Evolutionary conservation across 129 eudicot species (phyloP).

Genomic region (Centaurea solstitialis): DNA sequence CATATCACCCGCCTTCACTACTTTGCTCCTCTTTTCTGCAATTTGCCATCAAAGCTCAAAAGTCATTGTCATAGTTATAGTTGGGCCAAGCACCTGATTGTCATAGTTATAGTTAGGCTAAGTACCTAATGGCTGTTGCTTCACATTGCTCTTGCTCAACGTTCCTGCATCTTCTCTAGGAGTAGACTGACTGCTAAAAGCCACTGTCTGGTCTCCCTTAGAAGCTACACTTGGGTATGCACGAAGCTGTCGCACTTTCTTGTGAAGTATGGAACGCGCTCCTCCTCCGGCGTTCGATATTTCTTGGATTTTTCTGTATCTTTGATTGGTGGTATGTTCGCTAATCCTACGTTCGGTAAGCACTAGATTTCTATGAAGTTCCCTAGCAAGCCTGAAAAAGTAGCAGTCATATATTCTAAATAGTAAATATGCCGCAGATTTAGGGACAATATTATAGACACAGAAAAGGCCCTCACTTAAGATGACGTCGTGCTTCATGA

Average conservation of each 20-base stretch:
- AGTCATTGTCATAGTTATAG: background rate
- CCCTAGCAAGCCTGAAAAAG: slow-evolving; percentile 69
- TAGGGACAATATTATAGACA: background rate
- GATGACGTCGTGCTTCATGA: slow-evolving; percentile 56
- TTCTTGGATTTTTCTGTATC: slow-evolving; percentile 65
- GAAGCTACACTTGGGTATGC: slow-evolving; percentile 35
- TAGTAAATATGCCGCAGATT: background rate
- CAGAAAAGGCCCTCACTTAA: slow-evolving; percentile 59
- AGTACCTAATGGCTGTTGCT: slow-evolving; percentile 47
- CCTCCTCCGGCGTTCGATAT: slow-evolving; percentile 58
- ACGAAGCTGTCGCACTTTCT: slow-evolving; percentile 57
- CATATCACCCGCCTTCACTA: slow-evolving; percentile 72
- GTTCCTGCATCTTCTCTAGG: slow-evolving; percentile 19
- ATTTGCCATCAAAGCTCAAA: background rate
- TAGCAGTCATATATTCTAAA: background rate
- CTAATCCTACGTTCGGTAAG: slow-evolving; percentile 47
- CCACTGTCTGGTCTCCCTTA: slow-evolving; percentile 12
- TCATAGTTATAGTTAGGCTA: background rate
- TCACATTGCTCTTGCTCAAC: slow-evolving; percentile 7
- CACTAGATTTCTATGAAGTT: slow-evolving; percentile 52
- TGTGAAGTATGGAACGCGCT: slow-evolving; percentile 81
- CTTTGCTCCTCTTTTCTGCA: slow-evolving; percentile 43
- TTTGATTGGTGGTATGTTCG: slow-evolving; percentile 47
- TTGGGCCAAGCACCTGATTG: background rate
- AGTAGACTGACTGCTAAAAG: slow-evolving; percentile 23